Base-by-base conservation (phyloP, 1,139 yeast species). In the Meyerozyma athensensis region DNA sequence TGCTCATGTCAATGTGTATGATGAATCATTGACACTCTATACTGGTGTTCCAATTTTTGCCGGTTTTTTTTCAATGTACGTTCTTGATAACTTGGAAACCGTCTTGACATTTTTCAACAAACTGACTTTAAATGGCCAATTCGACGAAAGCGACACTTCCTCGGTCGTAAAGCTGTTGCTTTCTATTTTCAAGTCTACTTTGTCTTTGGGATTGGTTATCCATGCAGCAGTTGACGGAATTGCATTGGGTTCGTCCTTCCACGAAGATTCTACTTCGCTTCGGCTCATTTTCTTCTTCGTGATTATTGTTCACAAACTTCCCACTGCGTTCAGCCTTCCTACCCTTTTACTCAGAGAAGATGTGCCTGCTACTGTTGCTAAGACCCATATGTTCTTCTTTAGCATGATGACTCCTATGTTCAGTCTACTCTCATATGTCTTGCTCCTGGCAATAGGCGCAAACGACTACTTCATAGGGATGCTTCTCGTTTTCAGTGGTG, bases 181-280 rank as follows among this genome's bases (percentile, higher is more conserved):
- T 7, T 43, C 50, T 21, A 20, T 48, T 2, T 13, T 42, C 6
- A 32, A 31, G 14, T 56, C 66, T 14, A 60, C 82, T 1, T 65
- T 77, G 7, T 76, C 85, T 0, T 50, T 83, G 7, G 89, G 90
- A 0, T 64, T 84, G 14, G 54, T 81, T 0, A 65, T 84, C 19
- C 95, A 84, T 52, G 78, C 86, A 0, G 50, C 78, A 4, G 77
- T 86, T 1, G 95, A 84, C 49, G 95, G 95, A 2, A 64, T 84
- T n/a, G 80, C 89, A 0, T 63, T 84, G 33, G 89, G 90, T 0
- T 75, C 86, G 0, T 68, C 85, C 1, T 68, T 77, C 33, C 61
- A 74, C 22, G 54, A 77, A 2, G 65, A 69, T 1, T 63, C 68
- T 40, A 51, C 68, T 3, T 59, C 74, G 2, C 57, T 83, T 22